Conservation (phyloP, 345 rosid genomes). For the Heritiera fomes region DNA sequence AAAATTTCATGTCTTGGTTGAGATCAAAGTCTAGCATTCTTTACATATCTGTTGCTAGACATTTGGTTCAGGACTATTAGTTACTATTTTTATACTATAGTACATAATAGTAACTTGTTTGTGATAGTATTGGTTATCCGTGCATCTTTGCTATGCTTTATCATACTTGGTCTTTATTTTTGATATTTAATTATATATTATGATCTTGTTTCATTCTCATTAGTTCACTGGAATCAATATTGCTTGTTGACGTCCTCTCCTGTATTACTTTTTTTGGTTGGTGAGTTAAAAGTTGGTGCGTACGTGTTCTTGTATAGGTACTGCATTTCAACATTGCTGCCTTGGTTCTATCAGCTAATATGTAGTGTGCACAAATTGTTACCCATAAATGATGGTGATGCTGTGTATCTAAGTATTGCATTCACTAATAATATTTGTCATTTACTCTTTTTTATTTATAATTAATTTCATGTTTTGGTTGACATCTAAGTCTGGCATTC, state of each 20-base stretch:
- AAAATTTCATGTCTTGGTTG: background rate
- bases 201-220: background rate
- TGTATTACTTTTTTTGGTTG: background rate
- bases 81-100: background rate
- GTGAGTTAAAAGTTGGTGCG: background rate
- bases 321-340: background rate
- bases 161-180: background rate
- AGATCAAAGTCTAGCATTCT: background rate
- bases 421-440: no score
- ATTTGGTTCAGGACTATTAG: background rate
- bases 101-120: background rate
- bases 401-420: no score
- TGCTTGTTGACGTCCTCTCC: background rate
- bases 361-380: background rate
- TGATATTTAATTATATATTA: background rate
- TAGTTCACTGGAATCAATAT: background rate
- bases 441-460: no score
- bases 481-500: background rate
- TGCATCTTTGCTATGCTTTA: background rate
- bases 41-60: background rate
- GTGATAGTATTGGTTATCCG: background rate
- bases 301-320: background rate
- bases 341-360: background rate
- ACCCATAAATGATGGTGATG: no score
- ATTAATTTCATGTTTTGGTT: background rate